Evolutionary conservation across 1,284 basidiomycete species (phyloP), one percentile per base, ranked within the genome.

Genomic region (Tetrapyrgos nigripes): DNA sequence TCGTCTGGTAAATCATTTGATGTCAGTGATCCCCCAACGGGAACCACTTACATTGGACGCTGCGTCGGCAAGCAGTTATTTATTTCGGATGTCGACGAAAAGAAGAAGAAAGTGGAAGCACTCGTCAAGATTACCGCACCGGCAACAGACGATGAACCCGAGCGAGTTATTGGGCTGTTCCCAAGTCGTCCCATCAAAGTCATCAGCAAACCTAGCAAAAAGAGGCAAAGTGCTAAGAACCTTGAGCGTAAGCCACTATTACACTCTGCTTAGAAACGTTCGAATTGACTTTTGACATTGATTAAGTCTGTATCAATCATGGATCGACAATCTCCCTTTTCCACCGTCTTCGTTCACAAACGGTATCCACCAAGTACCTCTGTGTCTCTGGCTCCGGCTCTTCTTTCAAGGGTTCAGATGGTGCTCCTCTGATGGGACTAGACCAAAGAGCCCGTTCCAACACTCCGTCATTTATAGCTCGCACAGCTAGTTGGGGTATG

Each of bases 121-220:
- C 79, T 93, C 33, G 93, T 96, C 64, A 93, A 93, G 70, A 89
- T 98, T 71, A 90, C 90, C 62, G 92, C 93, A 28, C 92, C 94
- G 13, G 85, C 83, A 49, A 87, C 83, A 65, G 91, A 90, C 61
- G 83, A 92, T 68, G 88, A 91, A 75, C 84, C 87, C 64, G 85
- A 93, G 77, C 80, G 92, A 66, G 80, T 95, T 56, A 85, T 98
- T 67, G 93, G 94, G 46, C 83, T 88, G 26, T 96, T 97, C 80
- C 88, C 92, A 55, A 93, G 92, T 66, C 89, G 91, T 52, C 91
- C 96, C 31, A 98, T 98, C 83, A 97, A 97, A 76, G 93, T 98
- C 67, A 98, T 98, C 76, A 93, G 91, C 75, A 97, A 97, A 74
- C 94, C 94, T 3, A 94, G 92, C 80, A 97, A 98, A 83, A 98